Base-by-base conservation (phyloP, 176 grass and related monocot genomes). In the Aegilops tauschii region DNA sequence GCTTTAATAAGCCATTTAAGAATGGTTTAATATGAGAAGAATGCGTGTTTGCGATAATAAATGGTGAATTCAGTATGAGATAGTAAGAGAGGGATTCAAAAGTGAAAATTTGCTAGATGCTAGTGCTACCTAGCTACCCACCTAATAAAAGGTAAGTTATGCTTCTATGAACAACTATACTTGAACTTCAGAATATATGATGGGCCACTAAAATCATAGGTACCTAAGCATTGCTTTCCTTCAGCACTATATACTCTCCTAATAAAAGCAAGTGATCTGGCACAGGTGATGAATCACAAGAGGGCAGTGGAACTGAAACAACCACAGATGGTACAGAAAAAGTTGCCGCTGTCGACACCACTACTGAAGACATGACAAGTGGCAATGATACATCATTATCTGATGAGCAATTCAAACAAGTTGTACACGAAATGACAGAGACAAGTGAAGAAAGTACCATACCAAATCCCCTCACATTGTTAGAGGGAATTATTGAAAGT, bases 141-240 rank as follows among this genome's bases (percentile, higher is more conserved):
- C 50, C 50, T 79, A 30, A 14, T 12, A 67, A 49, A 31, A 31
- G 63, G 16, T 52, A 12, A 8, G 27, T 39, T 18, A 89, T 9
- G 36, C 4, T 85, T 85, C 42, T 74, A 71, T 58, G 34, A 74
- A 65, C 42, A 80, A 65, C 56, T 37, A 58, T 31, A 6, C 14
- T 84, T 80, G 47, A 65, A 79, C 31, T 78, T 78, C 8, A 77
- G 49, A 86, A 78, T 82, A n/a, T 69, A 78, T 37, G 79, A 80
- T 74, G 42, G 17, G 56, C 27, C 8, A 52, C 5, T 58, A 68
- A 37, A 66, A 34, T 69, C 9, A 69, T 81, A 86, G 65, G 14
- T 12, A 67, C 20, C 3, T 69, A 82, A 50, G 4, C 49, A 61
- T 8, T 18, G 6, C 30, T 84, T 79, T 56, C 30, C 52, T 81